phyloP scores from a whole-genome alignment of 208 protist species.

The Crithidia thermophila region DNA sequence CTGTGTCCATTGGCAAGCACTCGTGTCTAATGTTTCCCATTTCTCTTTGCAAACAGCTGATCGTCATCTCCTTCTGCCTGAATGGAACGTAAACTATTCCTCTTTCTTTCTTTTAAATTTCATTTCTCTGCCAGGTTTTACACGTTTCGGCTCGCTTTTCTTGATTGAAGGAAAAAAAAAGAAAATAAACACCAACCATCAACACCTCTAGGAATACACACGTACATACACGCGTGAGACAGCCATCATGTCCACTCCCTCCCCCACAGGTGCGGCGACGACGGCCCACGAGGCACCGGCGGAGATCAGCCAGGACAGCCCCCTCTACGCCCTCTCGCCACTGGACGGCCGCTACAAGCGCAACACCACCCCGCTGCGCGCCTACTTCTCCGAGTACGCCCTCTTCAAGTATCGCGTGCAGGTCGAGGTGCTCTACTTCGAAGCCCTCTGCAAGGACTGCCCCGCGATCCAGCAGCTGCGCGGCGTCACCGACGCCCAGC shows the following conservation, averaged over 20 bases:
- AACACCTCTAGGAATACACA: too few relatives aligned
- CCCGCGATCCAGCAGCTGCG: constrained; percentile 57
- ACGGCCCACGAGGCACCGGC: constrained; percentile 31
- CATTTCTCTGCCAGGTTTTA: too few relatives aligned
- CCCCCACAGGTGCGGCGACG: neutral
- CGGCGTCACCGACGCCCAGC: constrained; percentile 52
- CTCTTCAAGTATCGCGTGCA: constrained; percentile 92
- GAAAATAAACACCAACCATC: constrained; percentile 19
- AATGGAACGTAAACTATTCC: neutral
- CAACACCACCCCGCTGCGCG: constrained; percentile 56
- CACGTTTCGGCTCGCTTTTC: neutral
- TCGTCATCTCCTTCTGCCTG: too few relatives aligned
- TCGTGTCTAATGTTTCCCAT: too few relatives aligned
- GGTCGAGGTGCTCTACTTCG: constrained; percentile 94
- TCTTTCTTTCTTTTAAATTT: constrained; percentile 2
- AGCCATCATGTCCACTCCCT: neutral
- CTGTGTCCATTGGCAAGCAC: too few relatives aligned
- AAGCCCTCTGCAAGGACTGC: constrained; percentile 72
- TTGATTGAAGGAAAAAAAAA: neutral
- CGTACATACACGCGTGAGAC: too few relatives aligned
- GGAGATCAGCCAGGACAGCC: constrained; percentile 42
- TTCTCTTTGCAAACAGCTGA: too few relatives aligned
- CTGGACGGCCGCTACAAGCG: constrained; percentile 95
- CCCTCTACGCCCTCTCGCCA: constrained; percentile 91
- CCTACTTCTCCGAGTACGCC: constrained; percentile 94